Conservation (phyloP, 1,284 basidiomycete genomes). For the Amylostereum areolatum region DNA sequence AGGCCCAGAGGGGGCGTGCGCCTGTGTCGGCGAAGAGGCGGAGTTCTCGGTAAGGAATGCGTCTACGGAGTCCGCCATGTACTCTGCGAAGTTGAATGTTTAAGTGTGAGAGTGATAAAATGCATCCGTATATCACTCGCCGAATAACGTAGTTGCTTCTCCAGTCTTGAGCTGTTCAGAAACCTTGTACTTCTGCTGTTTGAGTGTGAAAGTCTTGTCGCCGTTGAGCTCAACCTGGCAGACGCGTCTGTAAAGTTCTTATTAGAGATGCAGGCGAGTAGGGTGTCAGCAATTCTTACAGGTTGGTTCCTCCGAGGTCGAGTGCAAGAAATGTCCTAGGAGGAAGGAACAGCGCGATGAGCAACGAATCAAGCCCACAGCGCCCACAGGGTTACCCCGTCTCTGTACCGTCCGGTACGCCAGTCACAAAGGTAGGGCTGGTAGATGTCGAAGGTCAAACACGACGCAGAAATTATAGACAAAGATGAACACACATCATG, state of each 20-base stretch:
- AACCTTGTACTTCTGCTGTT: slow-evolving; percentile 92
- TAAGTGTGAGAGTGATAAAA: background rate
- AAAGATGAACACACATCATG: slow-evolving; percentile 71
- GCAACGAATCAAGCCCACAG: slow-evolving; percentile 2
- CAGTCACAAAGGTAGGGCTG: slow-evolving; percentile 86
- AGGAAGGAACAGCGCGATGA: slow-evolving; percentile 5
- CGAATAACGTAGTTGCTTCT: slow-evolving; percentile 77
- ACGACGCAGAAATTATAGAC: background rate
- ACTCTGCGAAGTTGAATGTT: slow-evolving; percentile 54
- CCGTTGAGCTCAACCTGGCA: slow-evolving; percentile 91
- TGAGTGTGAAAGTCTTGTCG: slow-evolving; percentile 81
- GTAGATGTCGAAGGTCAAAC: slow-evolving; percentile 9
- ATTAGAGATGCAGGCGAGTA: slow-evolving; percentile 5
- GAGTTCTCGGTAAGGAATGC: slow-evolving; percentile 76
- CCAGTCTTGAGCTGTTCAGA: slow-evolving; percentile 88
- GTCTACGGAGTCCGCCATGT: slow-evolving; percentile 94
- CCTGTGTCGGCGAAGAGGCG: slow-evolving; percentile 31
- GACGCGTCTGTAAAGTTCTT: slow-evolving; percentile 61
- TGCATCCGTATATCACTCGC: slow-evolving; percentile 40
- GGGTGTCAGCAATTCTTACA: slow-evolving; percentile 46
- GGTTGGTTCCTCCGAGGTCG: slow-evolving; percentile 92
- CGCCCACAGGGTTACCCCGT: no score
- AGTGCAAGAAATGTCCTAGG: slow-evolving; percentile 86
- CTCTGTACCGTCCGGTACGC: slow-evolving; percentile 87
- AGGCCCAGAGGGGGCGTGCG: slow-evolving; percentile 8